Conservation (phyloP, 148 eudicot genomes). For the Cornus controversa region DNA sequence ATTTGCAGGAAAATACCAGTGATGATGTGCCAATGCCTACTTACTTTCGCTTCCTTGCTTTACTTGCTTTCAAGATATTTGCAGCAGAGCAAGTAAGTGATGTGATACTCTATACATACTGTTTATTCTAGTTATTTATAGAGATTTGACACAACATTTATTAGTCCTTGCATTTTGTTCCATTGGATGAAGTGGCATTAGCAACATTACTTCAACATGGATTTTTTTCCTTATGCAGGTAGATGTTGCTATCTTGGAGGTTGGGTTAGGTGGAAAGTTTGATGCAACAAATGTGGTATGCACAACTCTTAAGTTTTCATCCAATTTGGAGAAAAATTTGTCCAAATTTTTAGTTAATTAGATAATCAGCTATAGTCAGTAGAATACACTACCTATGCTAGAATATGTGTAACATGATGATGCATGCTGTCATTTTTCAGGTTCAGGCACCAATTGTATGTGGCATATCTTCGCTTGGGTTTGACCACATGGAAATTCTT, state of each 20-base stretch:
- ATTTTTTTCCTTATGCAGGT: conserved; percentile 54
- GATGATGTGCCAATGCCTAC: conserved; percentile 92
- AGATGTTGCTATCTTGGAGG: conserved; percentile 95
- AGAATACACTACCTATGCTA: background rate
- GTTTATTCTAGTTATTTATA: background rate
- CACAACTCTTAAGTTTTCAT: background rate
- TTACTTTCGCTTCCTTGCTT: conserved; percentile 89
- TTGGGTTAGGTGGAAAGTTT: conserved; percentile 95
- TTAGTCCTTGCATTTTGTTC: background rate
- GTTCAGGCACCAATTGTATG: conserved; percentile 87
- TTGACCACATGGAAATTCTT: conserved; percentile 98
- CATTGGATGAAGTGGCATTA: background rate
- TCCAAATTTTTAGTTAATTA: background rate
- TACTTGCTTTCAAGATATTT: conserved; percentile 98
- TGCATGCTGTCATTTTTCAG: conserved; percentile 39
- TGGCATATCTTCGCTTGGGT: conserved; percentile 95
- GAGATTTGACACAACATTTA: background rate
- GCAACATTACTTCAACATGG: background rate
- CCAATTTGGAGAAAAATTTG: background rate
- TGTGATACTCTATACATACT: conserved; percentile 7
- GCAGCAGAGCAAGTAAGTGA: conserved; percentile 68
- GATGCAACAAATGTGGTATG: conserved; percentile 98
- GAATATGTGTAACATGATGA: conserved; percentile 7
- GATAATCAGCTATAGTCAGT: background rate
- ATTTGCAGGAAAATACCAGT: conserved; percentile 60